Base-by-base conservation (phyloP, 768 basidiomycete species). In the Tricholoma bakamatsutake region DNA sequence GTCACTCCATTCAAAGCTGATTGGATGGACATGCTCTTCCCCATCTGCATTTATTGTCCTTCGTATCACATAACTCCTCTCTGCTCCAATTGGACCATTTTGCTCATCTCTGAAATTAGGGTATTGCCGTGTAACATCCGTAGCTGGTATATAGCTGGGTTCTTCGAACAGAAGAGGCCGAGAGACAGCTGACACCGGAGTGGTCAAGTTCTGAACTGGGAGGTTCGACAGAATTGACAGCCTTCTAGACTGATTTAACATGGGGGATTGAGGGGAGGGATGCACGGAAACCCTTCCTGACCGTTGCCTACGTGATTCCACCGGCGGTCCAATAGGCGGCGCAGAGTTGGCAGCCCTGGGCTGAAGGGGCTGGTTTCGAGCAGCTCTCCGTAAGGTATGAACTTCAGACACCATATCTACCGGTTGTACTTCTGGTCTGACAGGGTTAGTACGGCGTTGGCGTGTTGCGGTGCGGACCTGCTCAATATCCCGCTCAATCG, bases 151-250 rank as follows among this genome's bases (percentile, higher is more conserved):
- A 58, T 72, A 72, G 57, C 71, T 75, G 4, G 74, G 75, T 58
- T 77, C 76, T 24, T 75, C 73, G 52, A 76, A 76, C 11, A 76
- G 62, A 9, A 76, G 65, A 35, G 72, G 69, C 6, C 70, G 67
- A n/a, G 64, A 60, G 37, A 66, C 54, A 24, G 67, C 64, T 5
- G 73, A 71, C 11, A 64, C 58, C 11, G 75, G 74, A 10, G 71
- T 73, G 12, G 72, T 52, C 18, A 76, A 56, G 54, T 75, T 76
- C 45, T 73, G 71, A 5, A 76, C 67, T 9, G 73, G 72, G 42
- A 77, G 65, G 60, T 72, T 75, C 15, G 76, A 77, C 33, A 78
- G 62, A 46, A 74, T 57, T 15, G 76, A 76, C 4, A 77, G 63
- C 50, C 74, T 63, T 59, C 69, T 66, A 13, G 70, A 64, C 51